Evolutionary conservation across 148 eudicot species (phyloP).

Genomic region (Rhododendron williamsianum): DNA sequence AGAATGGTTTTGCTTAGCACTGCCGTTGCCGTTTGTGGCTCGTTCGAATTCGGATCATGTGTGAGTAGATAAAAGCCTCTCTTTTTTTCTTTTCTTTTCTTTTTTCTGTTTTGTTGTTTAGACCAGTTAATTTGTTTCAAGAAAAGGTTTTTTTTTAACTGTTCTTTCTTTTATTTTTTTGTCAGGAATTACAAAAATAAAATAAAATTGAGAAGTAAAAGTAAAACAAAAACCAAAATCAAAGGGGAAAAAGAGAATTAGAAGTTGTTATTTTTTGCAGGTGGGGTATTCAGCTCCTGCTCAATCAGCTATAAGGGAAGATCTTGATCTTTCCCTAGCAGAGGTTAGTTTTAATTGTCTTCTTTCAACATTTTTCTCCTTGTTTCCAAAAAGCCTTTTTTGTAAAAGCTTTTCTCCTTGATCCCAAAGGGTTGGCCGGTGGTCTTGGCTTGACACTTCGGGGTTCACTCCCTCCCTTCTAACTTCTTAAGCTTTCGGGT

Average conservation of each 20-base stretch:
- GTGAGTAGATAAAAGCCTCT: constrained; percentile 35
- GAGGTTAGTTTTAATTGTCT: constrained; percentile 30
- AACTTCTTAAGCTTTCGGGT: too few relatives aligned
- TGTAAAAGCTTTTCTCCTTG: not conserved
- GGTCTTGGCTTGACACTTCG: too few relatives aligned
- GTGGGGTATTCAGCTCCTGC: constrained; percentile 82
- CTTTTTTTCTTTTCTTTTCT: not conserved
- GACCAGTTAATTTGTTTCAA: not conserved
- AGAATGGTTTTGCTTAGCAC: constrained; percentile 61
- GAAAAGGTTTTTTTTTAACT: not conserved
- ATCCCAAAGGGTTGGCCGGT: too few relatives aligned
- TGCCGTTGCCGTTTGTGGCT: constrained; percentile 71
- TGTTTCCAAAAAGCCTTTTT: not conserved
- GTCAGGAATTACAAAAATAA: too few relatives aligned
- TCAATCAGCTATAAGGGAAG: constrained; percentile 66
- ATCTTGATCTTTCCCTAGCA: constrained; percentile 53
- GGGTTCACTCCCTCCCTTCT: too few relatives aligned
- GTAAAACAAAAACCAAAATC: too few relatives aligned
- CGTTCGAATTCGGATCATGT: constrained; percentile 73
- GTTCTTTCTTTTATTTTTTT: constrained; percentile 4
- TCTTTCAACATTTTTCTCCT: not conserved
- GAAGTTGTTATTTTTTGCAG: constrained; percentile 32
- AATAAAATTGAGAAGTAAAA: too few relatives aligned
- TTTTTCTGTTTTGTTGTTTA: not conserved
- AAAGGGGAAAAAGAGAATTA: not conserved